Base-by-base conservation (phyloP, 2,329 filamentous ascomycete genomes). In the Ploettnerulaceae sp. region DNA sequence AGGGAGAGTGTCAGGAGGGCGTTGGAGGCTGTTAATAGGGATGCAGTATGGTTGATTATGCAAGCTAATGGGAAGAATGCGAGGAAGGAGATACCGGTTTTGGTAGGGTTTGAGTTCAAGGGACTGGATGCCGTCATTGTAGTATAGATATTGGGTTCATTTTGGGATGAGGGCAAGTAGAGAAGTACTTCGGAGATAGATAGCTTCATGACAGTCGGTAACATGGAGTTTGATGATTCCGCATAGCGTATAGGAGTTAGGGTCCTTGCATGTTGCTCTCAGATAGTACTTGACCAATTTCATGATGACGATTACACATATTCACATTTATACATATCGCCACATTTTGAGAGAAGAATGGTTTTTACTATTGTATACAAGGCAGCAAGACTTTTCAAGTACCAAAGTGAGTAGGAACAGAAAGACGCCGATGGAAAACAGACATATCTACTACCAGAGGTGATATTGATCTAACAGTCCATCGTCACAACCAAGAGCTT, bases 1-100 rank as follows among this genome's bases (percentile, higher is more conserved):
- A 68, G 72, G 21, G 45, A 58, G 1, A 69, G 76, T 37, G 73
- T 83, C 8, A 74, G 71, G 37, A 66, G 68, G 25, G 79, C 77
- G 8, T 65, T 93, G 35, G 79, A 85, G 54, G 66, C 62, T 3
- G 68, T 84, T 43, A 89, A 91, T 63, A 70, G 74, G 1, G 87
- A 93, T 69, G 83, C 84, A 1, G 82, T 93, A 3, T 94, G 88
- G 88, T 66, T 91, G 54, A 70, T 71, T 31, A 65, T 77, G 59
- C 39, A 46, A 34, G 29, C 26, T 3, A 21, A 33, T 18, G 48
- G 51, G 21, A 43, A 34, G 49, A 58, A 70, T 26, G 57, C 68
- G 43, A 58, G 56, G 51, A 55, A 63, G 46, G 61, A 64, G 31
- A 64, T 60, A 8, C 74, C 74, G 7, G 56, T 63, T 17, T 57